A percentile compares a stretch with the other conserved stretches of the same genome.
These are phyloP conservation scores for Amylocystis lapponica DNA, from an alignment of 768 basidiomycete genomes.

Conservation along the genomic window DNA sequence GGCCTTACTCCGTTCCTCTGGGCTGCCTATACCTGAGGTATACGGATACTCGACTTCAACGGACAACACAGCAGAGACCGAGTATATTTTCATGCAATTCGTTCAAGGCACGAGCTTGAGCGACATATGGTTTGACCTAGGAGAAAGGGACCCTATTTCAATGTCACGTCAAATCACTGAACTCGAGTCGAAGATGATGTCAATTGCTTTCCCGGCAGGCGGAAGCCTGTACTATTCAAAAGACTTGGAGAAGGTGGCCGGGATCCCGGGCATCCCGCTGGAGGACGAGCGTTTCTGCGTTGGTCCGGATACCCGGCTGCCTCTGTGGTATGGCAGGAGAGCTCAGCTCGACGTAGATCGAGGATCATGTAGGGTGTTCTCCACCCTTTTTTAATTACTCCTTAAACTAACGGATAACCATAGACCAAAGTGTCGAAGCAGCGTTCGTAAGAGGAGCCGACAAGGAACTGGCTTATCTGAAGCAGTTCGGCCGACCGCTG, in stretches of 20 bases:
- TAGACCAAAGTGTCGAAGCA: constrained; percentile 40
- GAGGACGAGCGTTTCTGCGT: constrained; percentile 18
- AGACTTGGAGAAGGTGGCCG: constrained; percentile 38
- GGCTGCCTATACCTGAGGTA: constrained; percentile 26
- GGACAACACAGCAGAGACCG: constrained; percentile 23
- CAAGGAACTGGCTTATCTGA: constrained; percentile 46
- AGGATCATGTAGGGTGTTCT: constrained; percentile 45
- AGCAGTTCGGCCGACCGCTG: constrained; percentile 42
- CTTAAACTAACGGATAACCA: constrained; percentile 27
- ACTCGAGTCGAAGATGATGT: constrained; percentile 45
- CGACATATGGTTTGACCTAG: constrained; percentile 36
- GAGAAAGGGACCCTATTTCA: constrained; percentile 34
- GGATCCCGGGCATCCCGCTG: constrained; percentile 28
- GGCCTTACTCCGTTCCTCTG: constrained; percentile 19
- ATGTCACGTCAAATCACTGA: constrained; percentile 39
- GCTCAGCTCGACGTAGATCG: constrained; percentile 42
- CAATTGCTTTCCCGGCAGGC: constrained; percentile 41
- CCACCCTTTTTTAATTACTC: constrained; percentile 20
- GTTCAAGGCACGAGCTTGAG: constrained; percentile 34
- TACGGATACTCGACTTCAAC: constrained; percentile 26
- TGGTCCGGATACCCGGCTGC: constrained; percentile 34
- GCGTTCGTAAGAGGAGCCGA: constrained; percentile 35
- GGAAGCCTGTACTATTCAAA: constrained; percentile 44
- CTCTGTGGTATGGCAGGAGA: constrained; percentile 47
- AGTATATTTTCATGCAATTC: constrained; percentile 28